Evolutionary conservation across 495 filamentous ascomycete species (phyloP).

Genomic region (Immersiella caudata): DNA sequence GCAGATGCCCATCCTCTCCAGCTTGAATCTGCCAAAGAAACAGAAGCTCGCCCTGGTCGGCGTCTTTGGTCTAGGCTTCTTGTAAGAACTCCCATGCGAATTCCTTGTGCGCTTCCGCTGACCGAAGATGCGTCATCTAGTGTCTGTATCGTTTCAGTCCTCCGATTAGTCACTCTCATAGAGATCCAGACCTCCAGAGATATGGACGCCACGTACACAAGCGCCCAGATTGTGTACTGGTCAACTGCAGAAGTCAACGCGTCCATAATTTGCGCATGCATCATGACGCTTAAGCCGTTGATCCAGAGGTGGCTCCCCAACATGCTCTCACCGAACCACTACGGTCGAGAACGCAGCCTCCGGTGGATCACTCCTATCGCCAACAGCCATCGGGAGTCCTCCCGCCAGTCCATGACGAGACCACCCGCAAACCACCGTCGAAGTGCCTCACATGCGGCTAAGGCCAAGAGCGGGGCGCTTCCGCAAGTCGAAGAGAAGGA

Average conservation of each 20-base stretch:
- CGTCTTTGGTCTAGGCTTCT: constrained; percentile 37
- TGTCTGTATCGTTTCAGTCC: constrained; percentile 35
- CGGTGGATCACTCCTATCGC: constrained; percentile 32
- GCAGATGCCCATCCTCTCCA: constrained; percentile 33
- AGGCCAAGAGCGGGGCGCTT: neutral
- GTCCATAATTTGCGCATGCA: constrained; percentile 34
- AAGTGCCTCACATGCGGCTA: neutral
- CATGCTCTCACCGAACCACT: constrained; percentile 22
- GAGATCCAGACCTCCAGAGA: constrained; percentile 9
- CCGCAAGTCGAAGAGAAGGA: constrained; percentile 19
- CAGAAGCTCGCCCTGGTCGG: constrained; percentile 36
- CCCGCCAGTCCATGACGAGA: constrained; percentile 12
- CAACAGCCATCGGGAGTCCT: constrained; percentile 11
- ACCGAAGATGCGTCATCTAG: constrained; percentile 13
- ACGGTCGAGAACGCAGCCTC: constrained; percentile 26
- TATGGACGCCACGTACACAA: constrained; percentile 31
- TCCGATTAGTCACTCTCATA: constrained; percentile 33
- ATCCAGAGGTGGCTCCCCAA: constrained; percentile 31
- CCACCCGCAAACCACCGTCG: neutral
- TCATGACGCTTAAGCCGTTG: constrained; percentile 39
- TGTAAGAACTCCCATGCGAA: constrained; percentile 21
- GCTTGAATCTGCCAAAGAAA: constrained; percentile 29
- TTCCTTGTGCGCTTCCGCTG: neutral
- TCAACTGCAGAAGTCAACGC: constrained; percentile 36
- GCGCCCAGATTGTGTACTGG: constrained; percentile 35